These are phyloP conservation scores for Citrus medica DNA, from an alignment of 345 rosid genomes.

Conservation along the genomic window DNA sequence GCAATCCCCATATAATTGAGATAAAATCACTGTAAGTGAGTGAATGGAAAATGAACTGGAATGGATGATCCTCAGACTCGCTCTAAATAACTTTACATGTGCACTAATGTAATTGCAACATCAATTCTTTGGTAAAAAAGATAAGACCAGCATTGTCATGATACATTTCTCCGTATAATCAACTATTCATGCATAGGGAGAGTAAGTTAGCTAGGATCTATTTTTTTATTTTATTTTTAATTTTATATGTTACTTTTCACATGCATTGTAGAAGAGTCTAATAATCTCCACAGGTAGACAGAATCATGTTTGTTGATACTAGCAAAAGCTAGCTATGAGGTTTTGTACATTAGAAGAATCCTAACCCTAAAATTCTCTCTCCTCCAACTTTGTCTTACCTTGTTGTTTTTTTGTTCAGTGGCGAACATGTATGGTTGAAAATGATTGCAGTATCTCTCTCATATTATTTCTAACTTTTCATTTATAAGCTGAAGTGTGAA, in stretches of 20 bases:
- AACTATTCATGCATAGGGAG: background rate
- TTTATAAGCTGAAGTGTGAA: background rate
- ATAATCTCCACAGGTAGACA: conserved; percentile 30
- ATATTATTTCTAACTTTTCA: conserved; percentile 17
- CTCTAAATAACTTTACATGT: conserved; percentile 16
- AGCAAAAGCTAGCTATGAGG: background rate
- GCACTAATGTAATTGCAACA: background rate
- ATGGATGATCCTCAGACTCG: conserved; percentile 10
- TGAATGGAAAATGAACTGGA: conserved; percentile 15
- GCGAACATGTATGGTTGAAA: background rate
- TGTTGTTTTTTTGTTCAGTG: conserved; percentile 18
- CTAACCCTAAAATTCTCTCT: conserved; percentile 3
- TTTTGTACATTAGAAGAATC: conserved; percentile 20
- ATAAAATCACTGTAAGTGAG: conserved; percentile 5
- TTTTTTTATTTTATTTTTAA: background rate
- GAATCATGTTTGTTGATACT: conserved; percentile 26
- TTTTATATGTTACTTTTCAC: conserved; percentile 14
- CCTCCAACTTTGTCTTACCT: conserved; percentile 14
- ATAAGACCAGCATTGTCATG: background rate
- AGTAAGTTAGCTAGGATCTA: background rate
- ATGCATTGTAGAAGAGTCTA: conserved; percentile 28
- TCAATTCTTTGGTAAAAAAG: background rate
- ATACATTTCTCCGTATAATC: background rate
- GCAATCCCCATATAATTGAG: background rate
- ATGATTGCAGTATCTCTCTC: conserved; percentile 19